Evolutionary conservation across 2,329 filamentous ascomycete species (phyloP), one percentile per base, ranked within the genome.

Genomic region (Colletotrichum cuscutae): DNA sequence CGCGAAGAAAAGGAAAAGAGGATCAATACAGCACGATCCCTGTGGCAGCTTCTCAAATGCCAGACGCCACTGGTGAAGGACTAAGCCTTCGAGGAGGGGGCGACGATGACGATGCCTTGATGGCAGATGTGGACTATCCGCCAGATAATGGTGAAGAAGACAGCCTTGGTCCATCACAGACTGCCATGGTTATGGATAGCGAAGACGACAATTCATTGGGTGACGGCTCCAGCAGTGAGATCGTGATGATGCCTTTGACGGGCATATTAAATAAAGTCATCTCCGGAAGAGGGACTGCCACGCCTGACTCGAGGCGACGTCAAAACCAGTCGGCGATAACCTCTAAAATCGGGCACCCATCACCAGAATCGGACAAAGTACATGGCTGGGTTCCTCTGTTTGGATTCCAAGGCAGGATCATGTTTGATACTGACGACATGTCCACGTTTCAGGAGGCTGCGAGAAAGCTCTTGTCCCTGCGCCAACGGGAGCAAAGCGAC

Each of bases 351-450:
- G 15, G 65, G 15, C 19, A 49, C 19, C 35, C 42, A 12, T 4
- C 15, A n/a, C 15, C 5, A 37, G 37, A 13, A 1, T 13, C 68
- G 37, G 9, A 15, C 19, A 46, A 30, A 28, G 2, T 1, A 15
- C 24, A 58, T 6, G n/a, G 37, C 5, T 72, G 13, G 6, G 22
- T 37, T 53, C 52, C 19, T 19, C 28, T 82, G 1, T 78, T 78
- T 19, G 78, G 81, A 1, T 75, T 69, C 57, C 77, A 80, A 2
- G 91, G 81, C 11, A 67, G 64, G 4, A 67, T 82, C 2, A 76
- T 76, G 5, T 77, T 81, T 6, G 57, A 76, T 15, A 74, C 76
- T 4, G 32, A 57, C 26, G 72, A 80, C 15, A 13, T 65, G 28
- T 76, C 71, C 53, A 60, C 78, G 0, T 79, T 76, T 37, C 46